phyloP scores from a whole-genome alignment of 2,329 filamentous ascomycete species.

The Xylariaceae sp. region DNA sequence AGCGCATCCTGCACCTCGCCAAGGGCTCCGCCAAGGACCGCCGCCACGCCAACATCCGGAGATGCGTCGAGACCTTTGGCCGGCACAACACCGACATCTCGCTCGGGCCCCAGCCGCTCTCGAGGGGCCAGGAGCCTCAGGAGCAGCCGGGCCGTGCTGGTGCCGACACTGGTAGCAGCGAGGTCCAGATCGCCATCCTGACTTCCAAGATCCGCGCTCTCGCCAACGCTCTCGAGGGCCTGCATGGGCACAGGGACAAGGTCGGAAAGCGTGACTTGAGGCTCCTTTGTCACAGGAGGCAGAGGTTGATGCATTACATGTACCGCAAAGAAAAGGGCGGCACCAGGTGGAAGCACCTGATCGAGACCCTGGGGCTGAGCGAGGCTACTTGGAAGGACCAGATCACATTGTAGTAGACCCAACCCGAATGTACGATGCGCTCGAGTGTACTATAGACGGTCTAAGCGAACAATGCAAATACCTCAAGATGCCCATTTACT shows the following conservation, averaged over 20 bases:
- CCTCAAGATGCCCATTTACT: constrained; percentile 23
- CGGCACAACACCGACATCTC: constrained; percentile 76
- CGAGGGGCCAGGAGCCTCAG: constrained; percentile 32
- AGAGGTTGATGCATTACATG: constrained; percentile 83
- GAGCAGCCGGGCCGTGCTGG: constrained; percentile 57
- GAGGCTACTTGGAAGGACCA: constrained; percentile 87
- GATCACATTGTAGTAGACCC: constrained; percentile 59
- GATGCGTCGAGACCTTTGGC: constrained; percentile 82
- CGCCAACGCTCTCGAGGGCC: constrained; percentile 60
- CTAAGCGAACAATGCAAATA: constrained; percentile 18
- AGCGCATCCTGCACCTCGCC: constrained; percentile 68
- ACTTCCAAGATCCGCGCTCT: constrained; percentile 87
- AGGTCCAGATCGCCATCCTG: constrained; percentile 95
- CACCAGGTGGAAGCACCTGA: constrained; percentile 78
- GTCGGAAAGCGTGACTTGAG: constrained; percentile 88
- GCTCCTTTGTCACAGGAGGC: constrained; percentile 76
- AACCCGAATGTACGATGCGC: constrained; percentile 22
- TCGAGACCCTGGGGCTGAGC: constrained; percentile 76
- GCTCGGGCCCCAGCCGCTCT: constrained; percentile 55
- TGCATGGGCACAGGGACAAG: constrained; percentile 74
- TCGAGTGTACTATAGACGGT: constrained; percentile 15
- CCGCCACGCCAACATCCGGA: constrained; percentile 72
- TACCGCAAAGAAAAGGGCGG: constrained; percentile 85
- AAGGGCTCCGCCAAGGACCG: constrained; percentile 74
- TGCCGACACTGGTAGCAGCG: constrained; percentile 86